A percentile compares a stretch with the other conserved stretches of the same genome.
phyloP scores from a whole-genome alignment of 116 monocot species.

The Phalaenopsis hybrid region DNA sequence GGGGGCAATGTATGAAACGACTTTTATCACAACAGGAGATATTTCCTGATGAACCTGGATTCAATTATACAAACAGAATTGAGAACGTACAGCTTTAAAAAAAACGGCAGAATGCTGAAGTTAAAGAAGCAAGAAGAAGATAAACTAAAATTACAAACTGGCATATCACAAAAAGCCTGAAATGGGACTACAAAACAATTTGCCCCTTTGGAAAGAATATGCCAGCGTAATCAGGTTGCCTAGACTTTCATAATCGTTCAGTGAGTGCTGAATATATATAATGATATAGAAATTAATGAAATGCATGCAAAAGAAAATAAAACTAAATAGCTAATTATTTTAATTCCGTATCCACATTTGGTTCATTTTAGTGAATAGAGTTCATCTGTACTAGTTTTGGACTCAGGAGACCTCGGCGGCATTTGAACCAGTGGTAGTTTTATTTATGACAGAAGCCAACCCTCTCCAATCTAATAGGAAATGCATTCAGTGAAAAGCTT shows the following conservation, averaged over 20 bases:
- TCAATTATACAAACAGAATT: neutral
- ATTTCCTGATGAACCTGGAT: conserved; percentile 79
- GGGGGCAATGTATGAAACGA: conserved; percentile 62
- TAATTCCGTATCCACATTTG: no score
- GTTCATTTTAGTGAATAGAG: no score
- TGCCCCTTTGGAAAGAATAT: neutral
- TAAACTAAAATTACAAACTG: neutral
- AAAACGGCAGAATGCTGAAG: neutral
- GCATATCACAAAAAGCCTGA: neutral
- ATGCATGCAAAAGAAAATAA: no score
- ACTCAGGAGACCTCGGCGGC: no score
- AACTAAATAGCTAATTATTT: no score
- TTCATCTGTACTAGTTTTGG: no score
- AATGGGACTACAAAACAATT: neutral
- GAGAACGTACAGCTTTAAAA: neutral
- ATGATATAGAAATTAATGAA: no score
- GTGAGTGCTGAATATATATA: neutral
- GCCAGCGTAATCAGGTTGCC: neutral
- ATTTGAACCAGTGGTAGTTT: no score
- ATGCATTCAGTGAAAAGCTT: no score
- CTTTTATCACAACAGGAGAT: conserved; percentile 57
- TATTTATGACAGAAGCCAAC: no score
- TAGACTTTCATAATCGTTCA: neutral
- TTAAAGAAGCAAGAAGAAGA: neutral
- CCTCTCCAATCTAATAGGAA: no score